These are phyloP conservation scores for Monosporascus sp. DNA, from an alignment of 2,329 filamentous ascomycete genomes.

Conservation along the genomic window DNA sequence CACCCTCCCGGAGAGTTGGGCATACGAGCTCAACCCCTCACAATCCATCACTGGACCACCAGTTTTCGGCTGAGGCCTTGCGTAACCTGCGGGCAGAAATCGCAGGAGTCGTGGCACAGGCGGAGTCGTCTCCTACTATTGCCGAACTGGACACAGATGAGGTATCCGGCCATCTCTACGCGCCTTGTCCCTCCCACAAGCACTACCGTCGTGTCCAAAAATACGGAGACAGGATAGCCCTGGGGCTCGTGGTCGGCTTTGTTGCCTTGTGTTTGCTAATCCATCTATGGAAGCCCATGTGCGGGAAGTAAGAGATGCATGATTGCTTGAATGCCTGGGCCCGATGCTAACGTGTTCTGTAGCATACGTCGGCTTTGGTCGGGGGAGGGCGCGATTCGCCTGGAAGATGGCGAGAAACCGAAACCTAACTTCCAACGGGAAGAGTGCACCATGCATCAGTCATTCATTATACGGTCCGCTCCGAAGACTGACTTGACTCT, in stretches of 20 bases:
- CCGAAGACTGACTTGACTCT: no score
- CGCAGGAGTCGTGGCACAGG: slow-evolving; percentile 14
- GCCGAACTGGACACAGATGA: slow-evolving; percentile 23
- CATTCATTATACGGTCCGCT: neutral
- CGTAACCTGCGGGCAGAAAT: slow-evolving; percentile 23
- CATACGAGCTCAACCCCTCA: neutral
- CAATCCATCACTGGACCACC: neutral
- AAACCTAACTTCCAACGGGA: neutral
- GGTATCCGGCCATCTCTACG: slow-evolving; percentile 19
- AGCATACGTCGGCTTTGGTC: slow-evolving; percentile 14
- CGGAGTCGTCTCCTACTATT: slow-evolving; percentile 19
- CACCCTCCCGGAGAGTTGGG: neutral
- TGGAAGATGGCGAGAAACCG: slow-evolving; percentile 14
- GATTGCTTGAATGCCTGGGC: neutral
- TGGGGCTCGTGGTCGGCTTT: slow-evolving; percentile 17
- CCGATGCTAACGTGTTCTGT: slow-evolving; percentile 6
- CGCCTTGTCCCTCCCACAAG: slow-evolving; percentile 19
- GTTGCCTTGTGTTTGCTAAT: slow-evolving; percentile 15
- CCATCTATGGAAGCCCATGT: slow-evolving; percentile 17
- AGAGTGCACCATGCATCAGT: neutral
- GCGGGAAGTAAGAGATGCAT: slow-evolving; percentile 14
- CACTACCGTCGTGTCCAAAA: slow-evolving; percentile 20
- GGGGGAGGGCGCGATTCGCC: slow-evolving; percentile 16
- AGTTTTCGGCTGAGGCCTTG: neutral
- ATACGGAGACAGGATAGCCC: slow-evolving; percentile 21